Conservation (phyloP, 192 early-diverging fungal species). For the Dissophora ornata region DNA sequence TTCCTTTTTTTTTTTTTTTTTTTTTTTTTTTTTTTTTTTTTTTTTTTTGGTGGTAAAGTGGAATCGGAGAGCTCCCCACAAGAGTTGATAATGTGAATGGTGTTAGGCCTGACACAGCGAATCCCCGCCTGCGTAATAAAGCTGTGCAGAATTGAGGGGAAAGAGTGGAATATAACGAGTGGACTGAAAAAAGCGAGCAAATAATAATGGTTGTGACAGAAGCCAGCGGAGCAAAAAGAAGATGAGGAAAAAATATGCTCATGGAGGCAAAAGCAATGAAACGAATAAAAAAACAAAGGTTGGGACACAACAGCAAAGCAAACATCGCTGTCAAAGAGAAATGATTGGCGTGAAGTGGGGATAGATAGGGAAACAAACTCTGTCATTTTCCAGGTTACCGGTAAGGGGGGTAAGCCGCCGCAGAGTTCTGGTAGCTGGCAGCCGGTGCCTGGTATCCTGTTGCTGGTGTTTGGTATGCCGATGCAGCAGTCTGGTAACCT, state of each 20-base stretch:
- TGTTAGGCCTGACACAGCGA: too few relatives aligned
- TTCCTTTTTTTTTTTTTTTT: too few relatives aligned
- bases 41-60: too few relatives aligned
- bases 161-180: background rate
- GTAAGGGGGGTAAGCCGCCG: constrained; percentile 42
- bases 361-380: background rate
- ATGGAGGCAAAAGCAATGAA: background rate
- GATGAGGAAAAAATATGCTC: background rate
- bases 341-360: background rate
- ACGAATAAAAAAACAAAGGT: background rate
- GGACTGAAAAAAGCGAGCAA: background rate
- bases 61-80: too few relatives aligned
- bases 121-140: background rate
- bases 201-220: background rate
- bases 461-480: constrained; percentile 21
- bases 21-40: too few relatives aligned
- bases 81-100: too few relatives aligned
- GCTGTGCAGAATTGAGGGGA: background rate
- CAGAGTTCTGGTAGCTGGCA: constrained; percentile 28
- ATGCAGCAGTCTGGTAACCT: constrained; percentile 26
- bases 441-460: constrained; percentile 8
- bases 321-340: background rate
- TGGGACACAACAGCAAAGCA: background rate
- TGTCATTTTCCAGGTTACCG: constrained; percentile 42
- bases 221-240: background rate